Conservation (phyloP, 2,329 filamentous ascomycete genomes). For the Cercospora brassicicola region DNA sequence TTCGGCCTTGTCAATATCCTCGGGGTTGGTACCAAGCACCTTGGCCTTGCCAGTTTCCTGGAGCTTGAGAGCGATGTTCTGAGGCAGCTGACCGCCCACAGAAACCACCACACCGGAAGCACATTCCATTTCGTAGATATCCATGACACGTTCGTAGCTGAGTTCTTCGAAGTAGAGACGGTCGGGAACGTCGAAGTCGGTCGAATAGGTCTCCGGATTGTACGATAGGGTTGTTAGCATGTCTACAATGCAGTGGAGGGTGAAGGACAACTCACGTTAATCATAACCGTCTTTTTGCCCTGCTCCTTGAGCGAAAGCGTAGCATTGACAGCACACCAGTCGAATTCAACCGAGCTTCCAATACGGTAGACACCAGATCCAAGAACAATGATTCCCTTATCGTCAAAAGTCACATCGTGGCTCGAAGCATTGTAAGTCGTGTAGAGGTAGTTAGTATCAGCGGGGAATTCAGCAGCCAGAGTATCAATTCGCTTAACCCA, state of each 20-base stretch:
- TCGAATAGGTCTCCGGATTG: constrained; percentile 54
- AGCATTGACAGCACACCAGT: constrained; percentile 95
- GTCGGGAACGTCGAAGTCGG: constrained; percentile 87
- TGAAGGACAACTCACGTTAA: constrained; percentile 57
- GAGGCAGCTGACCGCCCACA: constrained; percentile 91
- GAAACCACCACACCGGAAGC: constrained; percentile 89
- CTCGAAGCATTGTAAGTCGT: constrained; percentile 96
- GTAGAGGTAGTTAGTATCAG: constrained; percentile 92
- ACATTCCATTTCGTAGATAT: constrained; percentile 82
- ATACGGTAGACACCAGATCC: constrained; percentile 97
- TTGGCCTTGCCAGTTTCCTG: constrained; percentile 89
- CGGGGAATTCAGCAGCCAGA: constrained; percentile 92
- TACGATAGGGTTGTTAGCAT: constrained; percentile 42
- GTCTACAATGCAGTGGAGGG: neutral
- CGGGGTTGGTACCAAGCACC: constrained; percentile 86
- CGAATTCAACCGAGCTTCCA: constrained; percentile 95
- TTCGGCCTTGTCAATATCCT: constrained; percentile 96
- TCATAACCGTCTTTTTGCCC: constrained; percentile 97
- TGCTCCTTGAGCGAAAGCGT: constrained; percentile 78
- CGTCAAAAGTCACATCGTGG: constrained; percentile 91
- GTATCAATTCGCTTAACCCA: constrained; percentile 99
- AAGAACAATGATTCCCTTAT: constrained; percentile 84
- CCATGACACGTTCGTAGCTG: constrained; percentile 96
- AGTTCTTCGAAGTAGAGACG: constrained; percentile 96
- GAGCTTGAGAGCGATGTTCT: constrained; percentile 93